These are phyloP conservation scores for Coemansia sp. DNA, from an alignment of 371 early-diverging fungal species.

Conservation along the genomic window DNA sequence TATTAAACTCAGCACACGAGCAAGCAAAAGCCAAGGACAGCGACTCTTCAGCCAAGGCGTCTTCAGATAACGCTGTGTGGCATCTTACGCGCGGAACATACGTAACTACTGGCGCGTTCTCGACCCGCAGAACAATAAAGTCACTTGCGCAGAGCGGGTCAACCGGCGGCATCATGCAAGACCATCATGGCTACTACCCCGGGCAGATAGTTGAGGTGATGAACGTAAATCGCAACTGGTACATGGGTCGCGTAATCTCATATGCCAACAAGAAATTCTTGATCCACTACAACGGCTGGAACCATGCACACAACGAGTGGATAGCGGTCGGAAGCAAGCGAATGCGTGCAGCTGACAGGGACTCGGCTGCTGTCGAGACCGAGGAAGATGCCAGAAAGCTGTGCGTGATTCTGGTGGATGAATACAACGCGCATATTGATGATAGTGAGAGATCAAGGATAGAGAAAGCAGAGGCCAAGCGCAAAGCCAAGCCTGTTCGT, in stretches of 20 bases:
- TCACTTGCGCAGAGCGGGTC: constrained; percentile 44
- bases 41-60: neutral
- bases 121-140: constrained; percentile 45
- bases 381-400: constrained; percentile 41
- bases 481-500: neutral
- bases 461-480: constrained; percentile 7
- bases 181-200: constrained; percentile 44
- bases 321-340: constrained; percentile 45
- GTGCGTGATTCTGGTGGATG: constrained; percentile 35
- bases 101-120: constrained; percentile 51
- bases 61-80: constrained; percentile 25
- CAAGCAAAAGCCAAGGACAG: neutral
- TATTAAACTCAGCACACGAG: neutral
- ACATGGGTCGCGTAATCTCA: constrained; percentile 38
- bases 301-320: constrained; percentile 51
- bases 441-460: constrained; percentile 18
- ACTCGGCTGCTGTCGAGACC: constrained; percentile 1
- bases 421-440: constrained; percentile 44
- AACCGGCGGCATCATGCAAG: constrained; percentile 49
- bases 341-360: constrained; percentile 6
- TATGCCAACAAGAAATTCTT: constrained; percentile 45
- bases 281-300: constrained; percentile 43
- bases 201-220: constrained; percentile 49
- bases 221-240: constrained; percentile 49
- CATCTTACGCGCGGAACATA: constrained; percentile 34